Evolutionary conservation across 495 filamentous ascomycete species (phyloP), one percentile per base, ranked within the genome.

Genomic region (Pyronema domesticum): DNA sequence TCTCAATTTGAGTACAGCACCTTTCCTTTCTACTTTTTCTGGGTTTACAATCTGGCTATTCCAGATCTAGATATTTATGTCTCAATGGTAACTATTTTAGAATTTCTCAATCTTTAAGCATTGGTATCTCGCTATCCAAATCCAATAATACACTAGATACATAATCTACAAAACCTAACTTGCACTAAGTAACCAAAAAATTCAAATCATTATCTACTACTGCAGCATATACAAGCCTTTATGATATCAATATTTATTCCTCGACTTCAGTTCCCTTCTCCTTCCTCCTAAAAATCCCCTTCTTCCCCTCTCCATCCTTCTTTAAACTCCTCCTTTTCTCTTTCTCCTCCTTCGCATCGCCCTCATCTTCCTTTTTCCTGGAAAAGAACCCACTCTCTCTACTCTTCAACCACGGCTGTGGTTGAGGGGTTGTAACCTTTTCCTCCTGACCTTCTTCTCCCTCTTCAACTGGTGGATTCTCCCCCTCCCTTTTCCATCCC

Each of bases 211-310:
- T 47, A 14, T 47, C 3, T 19, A 15, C 23, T 23, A 43, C 11
- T 2, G 13, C 15, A 43, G 6, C 15, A 13, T 43, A 43, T 43
- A 13, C 39, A 43, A 43, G 15, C 1, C 15, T 43, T 13, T 13
- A 1, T 13, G 11, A 13, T 17, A 17, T 17, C 39, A 43, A 17
- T 17, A 13, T 17, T 43, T 15, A 23, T n/a, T 51, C 30, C 48
- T 37, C 48, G 3, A 11, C 36, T 13, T 53, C 61, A 17, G 57
- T 57, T 19, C 23, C 23, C 23, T 64, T 54, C 19, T 39, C 59
- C 45, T 62, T 66, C 53, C 60, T 58, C 15, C 57, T 60, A 50
- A 65, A 66, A 40, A 66, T 55, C 1, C 63, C 62, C 42, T 19
- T 53, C 51, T 46, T 54, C 37, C n/a, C 46, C 36, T 46, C 46